phyloP scores from a whole-genome alignment of 208 protist genomes.

The Trichomonas tenax region DNA sequence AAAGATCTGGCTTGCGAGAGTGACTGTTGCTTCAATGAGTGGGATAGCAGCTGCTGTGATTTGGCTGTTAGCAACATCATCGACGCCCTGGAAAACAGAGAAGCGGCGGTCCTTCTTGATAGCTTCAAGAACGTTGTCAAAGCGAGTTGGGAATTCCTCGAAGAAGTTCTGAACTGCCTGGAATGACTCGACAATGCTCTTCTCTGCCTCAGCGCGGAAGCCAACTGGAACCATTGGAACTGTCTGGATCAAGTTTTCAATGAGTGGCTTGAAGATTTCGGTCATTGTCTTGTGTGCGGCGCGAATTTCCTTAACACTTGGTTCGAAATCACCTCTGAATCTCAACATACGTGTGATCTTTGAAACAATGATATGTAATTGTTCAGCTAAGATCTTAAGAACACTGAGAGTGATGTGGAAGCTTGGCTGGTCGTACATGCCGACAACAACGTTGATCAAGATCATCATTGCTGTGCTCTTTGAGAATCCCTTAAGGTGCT shows the following conservation, averaged over 20 bases:
- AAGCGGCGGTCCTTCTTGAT: not conserved
- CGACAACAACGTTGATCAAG: not conserved
- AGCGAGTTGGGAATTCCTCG: not conserved
- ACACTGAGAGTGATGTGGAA: not conserved
- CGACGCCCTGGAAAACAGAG: not conserved
- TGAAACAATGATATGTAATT: not conserved
- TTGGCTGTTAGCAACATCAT: not conserved
- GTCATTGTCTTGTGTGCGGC: not conserved
- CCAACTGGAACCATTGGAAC: not conserved
- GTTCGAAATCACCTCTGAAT: not conserved
- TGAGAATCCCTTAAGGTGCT: not conserved
- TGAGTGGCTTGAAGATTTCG: not conserved
- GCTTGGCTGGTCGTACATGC: not conserved
- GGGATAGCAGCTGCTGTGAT: not conserved
- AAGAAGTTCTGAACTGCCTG: not conserved
- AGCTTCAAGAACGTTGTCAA: not conserved
- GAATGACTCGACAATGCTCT: not conserved
- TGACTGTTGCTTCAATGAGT: not conserved
- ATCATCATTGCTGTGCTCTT: not conserved
- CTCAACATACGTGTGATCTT: not conserved
- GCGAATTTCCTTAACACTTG: not conserved
- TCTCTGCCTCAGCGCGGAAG: not conserved
- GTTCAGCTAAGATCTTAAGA: not conserved
- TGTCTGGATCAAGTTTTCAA: not conserved
- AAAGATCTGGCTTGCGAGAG: not conserved